Base-by-base conservation (phyloP, 2,329 filamentous ascomycete species). In the Arthroderma sp. region DNA sequence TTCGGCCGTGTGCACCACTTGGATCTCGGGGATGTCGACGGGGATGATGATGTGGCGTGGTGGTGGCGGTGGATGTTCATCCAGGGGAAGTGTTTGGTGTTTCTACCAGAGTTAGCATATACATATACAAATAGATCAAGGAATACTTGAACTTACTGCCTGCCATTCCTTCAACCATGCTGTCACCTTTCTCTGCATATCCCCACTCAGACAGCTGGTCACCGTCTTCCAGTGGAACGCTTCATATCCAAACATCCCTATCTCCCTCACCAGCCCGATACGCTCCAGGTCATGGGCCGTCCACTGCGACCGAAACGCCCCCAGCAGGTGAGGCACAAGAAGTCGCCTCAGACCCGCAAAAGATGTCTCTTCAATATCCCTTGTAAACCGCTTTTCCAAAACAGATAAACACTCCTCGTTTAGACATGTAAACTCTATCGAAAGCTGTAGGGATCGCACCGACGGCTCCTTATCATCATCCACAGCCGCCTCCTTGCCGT, bases 11-110 rank as follows among this genome's bases (percentile, higher is more conserved):
- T 94, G 83, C 0, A 96, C 76, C 15, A 94, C 77, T 40, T 85
- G 78, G 1, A 94, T 72, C 1, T 82, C 80, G 0, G 89, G 89
- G 1, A 98, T 78, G 47, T 94, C 86, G 9, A 98, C 88, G 0
- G 88, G 85, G 43, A 98, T 93, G 29, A 83, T 70, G 53, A 98
- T 88, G 8, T 78, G 80, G 15, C 74, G 73, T 49, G 62, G 70
- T 15, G 73, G 67, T 6, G 22, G 63, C 56, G 9, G 52, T 50
- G 32, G 54, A 59, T 5, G 58, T 46, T 45, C 54, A 3, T 54
- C 41, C 36, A 67, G 54, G 1, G 51, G 49, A 34, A 63, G 55
- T 31, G 55, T 56, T 36, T 54, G 51, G 43, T 64, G 58, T 42
- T 57, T 57, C 61, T 22, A 22, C 15, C 3, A 22, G 15, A 22